Percentiles rank a stretch among this genome's conserved stretches.
These are phyloP conservation scores for Mrakia frigida DNA, from an alignment of 768 basidiomycete genomes.

Conservation along the genomic window DNA sequence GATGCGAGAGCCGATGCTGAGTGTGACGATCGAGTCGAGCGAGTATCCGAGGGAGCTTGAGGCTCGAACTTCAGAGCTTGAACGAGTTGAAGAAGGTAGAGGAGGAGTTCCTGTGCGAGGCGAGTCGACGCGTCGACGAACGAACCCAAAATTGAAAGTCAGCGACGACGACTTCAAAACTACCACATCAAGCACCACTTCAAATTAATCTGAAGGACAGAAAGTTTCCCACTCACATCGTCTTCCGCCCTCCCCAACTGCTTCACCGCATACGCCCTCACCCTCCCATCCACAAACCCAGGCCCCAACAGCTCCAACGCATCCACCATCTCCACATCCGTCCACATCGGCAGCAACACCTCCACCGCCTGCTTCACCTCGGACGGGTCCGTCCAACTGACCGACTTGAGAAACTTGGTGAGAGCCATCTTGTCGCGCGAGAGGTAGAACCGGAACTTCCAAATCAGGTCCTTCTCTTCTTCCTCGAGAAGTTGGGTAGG, in stretches of 20 bases:
- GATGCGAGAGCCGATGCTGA: constrained; percentile 49
- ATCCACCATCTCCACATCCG: constrained; percentile 93
- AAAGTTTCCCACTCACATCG: constrained; percentile 63
- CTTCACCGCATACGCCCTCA: constrained; percentile 87
- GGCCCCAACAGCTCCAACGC: constrained; percentile 92
- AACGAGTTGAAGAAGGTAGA: constrained; percentile 92
- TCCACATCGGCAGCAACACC: constrained; percentile 91
- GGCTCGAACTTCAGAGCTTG: constrained; percentile 93
- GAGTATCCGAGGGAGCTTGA: constrained; percentile 24
- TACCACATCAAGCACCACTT: too few species aligned
- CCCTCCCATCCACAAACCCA: constrained; percentile 60
- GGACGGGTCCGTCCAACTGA: constrained; percentile 91
- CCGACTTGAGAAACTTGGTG: constrained; percentile 95
- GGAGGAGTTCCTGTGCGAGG: constrained; percentile 65
- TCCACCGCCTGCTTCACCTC: constrained; percentile 98
- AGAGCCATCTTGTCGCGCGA: constrained; percentile 79
- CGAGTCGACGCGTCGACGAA: not conserved
- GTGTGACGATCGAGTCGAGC: constrained; percentile 49
- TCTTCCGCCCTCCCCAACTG: constrained; percentile 89
- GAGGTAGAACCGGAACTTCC: constrained; percentile 99
- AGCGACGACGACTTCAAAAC: too few species aligned
- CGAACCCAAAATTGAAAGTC: constrained; percentile 5
- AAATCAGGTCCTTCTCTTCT: constrained; percentile 91
- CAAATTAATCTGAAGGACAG: too few species aligned
- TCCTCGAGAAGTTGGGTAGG: constrained; percentile 80